Conservation (phyloP, 441 rosid genomes). For the Brassica balearica region DNA sequence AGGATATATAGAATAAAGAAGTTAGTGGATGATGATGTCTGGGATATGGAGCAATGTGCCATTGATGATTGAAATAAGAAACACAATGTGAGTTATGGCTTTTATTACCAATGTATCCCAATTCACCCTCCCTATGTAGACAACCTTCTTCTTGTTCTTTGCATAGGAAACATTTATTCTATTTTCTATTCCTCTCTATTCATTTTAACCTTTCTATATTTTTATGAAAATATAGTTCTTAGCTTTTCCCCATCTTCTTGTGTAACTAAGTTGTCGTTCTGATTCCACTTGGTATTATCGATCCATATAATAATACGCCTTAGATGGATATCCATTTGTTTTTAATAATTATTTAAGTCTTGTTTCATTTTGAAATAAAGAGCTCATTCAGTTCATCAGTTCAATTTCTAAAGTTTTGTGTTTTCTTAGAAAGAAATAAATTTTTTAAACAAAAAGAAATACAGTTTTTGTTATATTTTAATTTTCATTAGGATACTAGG, state of each 20-base stretch:
- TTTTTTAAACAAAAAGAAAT: neutral
- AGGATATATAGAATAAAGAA: conserved; percentile 24
- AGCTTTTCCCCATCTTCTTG: conserved; percentile 41
- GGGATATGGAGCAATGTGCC: conserved; percentile 55
- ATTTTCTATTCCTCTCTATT: conserved; percentile 51
- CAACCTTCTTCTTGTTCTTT: conserved; percentile 61
- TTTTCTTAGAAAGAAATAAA: neutral
- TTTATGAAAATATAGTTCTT: conserved; percentile 14
- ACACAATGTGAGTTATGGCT: conserved; percentile 62
- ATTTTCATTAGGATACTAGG: neutral
- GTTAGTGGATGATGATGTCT: conserved; percentile 43
- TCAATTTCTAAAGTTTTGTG: neutral
- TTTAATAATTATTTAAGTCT: neutral
- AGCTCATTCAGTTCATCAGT: conserved; percentile 5
- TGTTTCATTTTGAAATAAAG: neutral
- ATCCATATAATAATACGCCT: conserved; percentile 7
- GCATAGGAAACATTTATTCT: conserved; percentile 68
- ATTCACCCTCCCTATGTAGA: conserved; percentile 58
- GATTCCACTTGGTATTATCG: conserved; percentile 22
- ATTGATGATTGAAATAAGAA: conserved; percentile 65
- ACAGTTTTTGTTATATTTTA: neutral
- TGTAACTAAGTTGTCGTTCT: conserved; percentile 34
- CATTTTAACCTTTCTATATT: conserved; percentile 30
- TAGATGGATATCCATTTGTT: conserved; percentile 5
- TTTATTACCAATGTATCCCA: conserved; percentile 60